Evolutionary conservation across 257 asterid species (phyloP).

Genomic region (Cordia subcordata): DNA sequence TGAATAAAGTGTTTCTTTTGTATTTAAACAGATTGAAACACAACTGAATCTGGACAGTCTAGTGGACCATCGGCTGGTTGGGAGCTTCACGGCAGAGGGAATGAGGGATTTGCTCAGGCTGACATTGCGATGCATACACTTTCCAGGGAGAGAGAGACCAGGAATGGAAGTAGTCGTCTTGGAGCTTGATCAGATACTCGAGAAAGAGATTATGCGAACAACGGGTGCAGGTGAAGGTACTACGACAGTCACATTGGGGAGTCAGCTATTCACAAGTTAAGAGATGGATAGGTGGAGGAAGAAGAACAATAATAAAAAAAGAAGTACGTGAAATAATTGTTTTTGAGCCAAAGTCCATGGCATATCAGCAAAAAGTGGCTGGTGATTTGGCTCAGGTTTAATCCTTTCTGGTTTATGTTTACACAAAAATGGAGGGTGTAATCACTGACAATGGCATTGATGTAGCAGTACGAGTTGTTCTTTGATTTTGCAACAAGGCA

Average conservation of each 20-base stretch:
- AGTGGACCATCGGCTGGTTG: slow-evolving; percentile 44
- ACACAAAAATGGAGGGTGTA: not conserved
- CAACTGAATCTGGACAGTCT: slow-evolving; percentile 27
- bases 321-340: not conserved
- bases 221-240: slow-evolving; percentile 58
- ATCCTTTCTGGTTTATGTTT: not conserved
- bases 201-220: slow-evolving; percentile 57
- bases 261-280: slow-evolving; percentile 52
- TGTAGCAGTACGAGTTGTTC: not conserved
- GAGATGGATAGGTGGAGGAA: not conserved
- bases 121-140: slow-evolving; percentile 43
- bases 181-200: slow-evolving; percentile 59
- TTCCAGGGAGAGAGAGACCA: slow-evolving; percentile 48
- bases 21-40: slow-evolving; percentile 32
- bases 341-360: not conserved
- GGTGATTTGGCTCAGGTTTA: not conserved
- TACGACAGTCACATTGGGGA: slow-evolving; percentile 54
- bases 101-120: slow-evolving; percentile 52
- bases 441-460: not conserved
- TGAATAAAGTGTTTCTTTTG: not conserved
- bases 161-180: slow-evolving; percentile 37
- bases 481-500: not conserved
- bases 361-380: not conserved
- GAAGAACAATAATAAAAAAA: not conserved
- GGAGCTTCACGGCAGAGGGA: slow-evolving; percentile 60